Conservation (phyloP, 176 grass and related monocot genomes). For the Melocanna baccifera region DNA sequence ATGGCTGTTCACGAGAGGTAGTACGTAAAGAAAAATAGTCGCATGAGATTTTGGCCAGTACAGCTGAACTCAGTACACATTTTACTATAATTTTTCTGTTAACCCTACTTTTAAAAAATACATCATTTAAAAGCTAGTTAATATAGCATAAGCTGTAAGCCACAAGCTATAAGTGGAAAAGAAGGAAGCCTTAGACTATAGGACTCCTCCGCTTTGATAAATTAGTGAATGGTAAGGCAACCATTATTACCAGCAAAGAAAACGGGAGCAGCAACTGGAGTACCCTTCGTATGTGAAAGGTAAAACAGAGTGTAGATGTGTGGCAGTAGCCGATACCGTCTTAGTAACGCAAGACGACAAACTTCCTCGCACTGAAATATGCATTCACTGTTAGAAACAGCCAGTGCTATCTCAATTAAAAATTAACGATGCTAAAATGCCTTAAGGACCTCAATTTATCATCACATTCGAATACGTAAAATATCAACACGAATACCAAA, state of each 20-base stretch:
- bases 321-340: slow-evolving; percentile 71
- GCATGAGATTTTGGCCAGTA: too few species aligned
- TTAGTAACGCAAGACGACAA: slow-evolving; percentile 87
- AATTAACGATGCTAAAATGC: not conserved
- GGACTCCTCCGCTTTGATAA: not conserved
- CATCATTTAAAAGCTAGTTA: too few species aligned
- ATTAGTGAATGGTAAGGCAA: not conserved
- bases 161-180: too few species aligned
- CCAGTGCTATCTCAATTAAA: not conserved
- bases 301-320: slow-evolving; percentile 97
- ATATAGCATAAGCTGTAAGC: too few species aligned
- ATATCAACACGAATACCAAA: not conserved
- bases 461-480: not conserved
- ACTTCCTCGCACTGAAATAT: slow-evolving; percentile 85
- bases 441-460: not conserved
- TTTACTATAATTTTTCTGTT: too few species aligned
- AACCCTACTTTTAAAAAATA: too few species aligned
- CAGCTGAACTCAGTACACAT: too few species aligned
- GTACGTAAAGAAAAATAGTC: too few species aligned
- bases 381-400: slow-evolving; percentile 17
- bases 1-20: too few species aligned
- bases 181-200: too few species aligned
- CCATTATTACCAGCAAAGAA: slow-evolving; percentile 79
- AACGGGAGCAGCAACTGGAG: slow-evolving; percentile 66
- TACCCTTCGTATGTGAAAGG: slow-evolving; percentile 68